Percentiles rank a stretch among this genome's conserved stretches.
phyloP scores from a whole-genome alignment of 345 rosid genomes.

The Brassica incana region DNA sequence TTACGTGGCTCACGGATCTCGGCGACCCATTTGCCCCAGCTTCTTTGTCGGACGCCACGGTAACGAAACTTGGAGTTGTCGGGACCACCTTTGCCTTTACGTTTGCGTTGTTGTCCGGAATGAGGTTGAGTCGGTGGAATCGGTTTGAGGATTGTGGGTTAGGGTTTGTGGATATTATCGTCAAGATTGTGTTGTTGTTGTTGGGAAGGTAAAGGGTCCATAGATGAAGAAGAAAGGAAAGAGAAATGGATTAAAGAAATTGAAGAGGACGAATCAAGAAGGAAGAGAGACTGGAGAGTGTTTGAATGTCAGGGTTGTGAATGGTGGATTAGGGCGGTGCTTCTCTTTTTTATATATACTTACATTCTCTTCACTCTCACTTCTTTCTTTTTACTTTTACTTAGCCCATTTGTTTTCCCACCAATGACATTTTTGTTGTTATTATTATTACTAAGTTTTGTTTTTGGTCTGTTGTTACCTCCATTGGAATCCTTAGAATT shows the following conservation, averaged over 20 bases:
- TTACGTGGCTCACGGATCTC: slow-evolving; percentile 81
- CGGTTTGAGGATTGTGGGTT: slow-evolving; percentile 19
- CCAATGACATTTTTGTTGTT: neutral
- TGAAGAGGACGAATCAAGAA: slow-evolving; percentile 46
- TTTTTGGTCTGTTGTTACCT: neutral
- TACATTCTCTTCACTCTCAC: slow-evolving; percentile 28
- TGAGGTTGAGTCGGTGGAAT: slow-evolving; percentile 31
- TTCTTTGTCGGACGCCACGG: slow-evolving; percentile 68
- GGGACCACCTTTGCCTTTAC: slow-evolving; percentile 71
- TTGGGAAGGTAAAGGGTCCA: slow-evolving; percentile 42
- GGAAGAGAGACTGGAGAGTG: slow-evolving; percentile 34
- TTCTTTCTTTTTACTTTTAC: neutral
- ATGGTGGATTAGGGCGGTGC: slow-evolving; percentile 49
- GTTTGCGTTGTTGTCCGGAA: slow-evolving; percentile 36
- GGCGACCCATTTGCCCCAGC: slow-evolving; percentile 85
- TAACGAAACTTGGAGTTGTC: slow-evolving; percentile 65
- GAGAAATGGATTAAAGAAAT: slow-evolving; percentile 34
- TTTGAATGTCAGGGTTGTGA: slow-evolving; percentile 44
- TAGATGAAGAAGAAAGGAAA: slow-evolving; percentile 34
- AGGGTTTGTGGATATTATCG: slow-evolving; percentile 28
- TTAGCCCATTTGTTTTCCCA: neutral
- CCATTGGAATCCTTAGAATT: no score
- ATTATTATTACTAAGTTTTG: neutral
- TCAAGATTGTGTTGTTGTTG: slow-evolving; percentile 39
- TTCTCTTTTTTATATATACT: slow-evolving; percentile 23